phyloP scores from a whole-genome alignment of 2,329 filamentous ascomycete species.

The Coccinonectria pachysandricola region DNA sequence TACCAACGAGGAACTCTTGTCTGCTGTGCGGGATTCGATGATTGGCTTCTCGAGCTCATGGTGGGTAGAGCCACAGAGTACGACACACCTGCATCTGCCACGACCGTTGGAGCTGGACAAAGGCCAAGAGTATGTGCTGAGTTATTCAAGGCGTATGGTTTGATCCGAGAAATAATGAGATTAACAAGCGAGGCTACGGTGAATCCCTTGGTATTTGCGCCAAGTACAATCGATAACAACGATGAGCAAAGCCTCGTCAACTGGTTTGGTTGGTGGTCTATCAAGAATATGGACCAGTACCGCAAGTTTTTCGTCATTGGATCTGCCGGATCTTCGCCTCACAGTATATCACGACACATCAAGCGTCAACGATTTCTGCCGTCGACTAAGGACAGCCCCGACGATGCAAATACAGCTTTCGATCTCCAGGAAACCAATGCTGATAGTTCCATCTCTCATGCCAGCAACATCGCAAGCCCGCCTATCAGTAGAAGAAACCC shows the following conservation, averaged over 20 bases:
- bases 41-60: slow-evolving; percentile 21
- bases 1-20: slow-evolving; percentile 17
- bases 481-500: too few relatives aligned
- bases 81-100: too few relatives aligned
- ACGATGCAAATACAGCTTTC: slow-evolving; percentile 16
- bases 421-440: too few relatives aligned
- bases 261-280: slow-evolving; percentile 52
- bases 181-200: slow-evolving; percentile 6
- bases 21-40: slow-evolving; percentile 18
- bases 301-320: slow-evolving; percentile 48
- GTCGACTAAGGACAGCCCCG: slow-evolving; percentile 27
- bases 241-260: slow-evolving; percentile 54
- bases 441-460: too few relatives aligned
- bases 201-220: slow-evolving; percentile 38
- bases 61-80: too few relatives aligned
- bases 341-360: slow-evolving; percentile 16
- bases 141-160: slow-evolving; percentile 14
- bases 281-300: slow-evolving; percentile 36
- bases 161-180: slow-evolving; percentile 11
- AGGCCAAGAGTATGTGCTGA: too few relatives aligned
- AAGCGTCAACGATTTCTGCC: slow-evolving; percentile 21
- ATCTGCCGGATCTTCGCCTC: slow-evolving; percentile 21
- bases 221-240: slow-evolving; percentile 39
- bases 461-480: too few relatives aligned
- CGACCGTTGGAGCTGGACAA: too few relatives aligned